These are phyloP conservation scores for Fusarium sp. DNA, from an alignment of 2,329 filamentous ascomycete species.

Conservation along the genomic window DNA sequence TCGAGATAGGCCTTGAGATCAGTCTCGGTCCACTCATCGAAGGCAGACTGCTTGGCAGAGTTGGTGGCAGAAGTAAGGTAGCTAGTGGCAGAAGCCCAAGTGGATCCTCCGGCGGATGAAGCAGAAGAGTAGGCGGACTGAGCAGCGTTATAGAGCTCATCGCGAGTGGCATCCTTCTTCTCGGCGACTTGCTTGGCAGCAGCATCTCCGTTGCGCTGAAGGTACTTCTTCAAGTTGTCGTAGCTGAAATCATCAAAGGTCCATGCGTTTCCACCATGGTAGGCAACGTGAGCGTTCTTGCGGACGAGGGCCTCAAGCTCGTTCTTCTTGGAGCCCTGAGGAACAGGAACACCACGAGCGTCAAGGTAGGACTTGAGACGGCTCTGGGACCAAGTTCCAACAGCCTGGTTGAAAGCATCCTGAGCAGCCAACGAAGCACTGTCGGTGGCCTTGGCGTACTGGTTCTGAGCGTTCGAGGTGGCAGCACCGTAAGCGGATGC, in stretches of 20 bases:
- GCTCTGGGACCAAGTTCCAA: conserved; percentile 77
- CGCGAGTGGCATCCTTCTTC: conserved; percentile 74
- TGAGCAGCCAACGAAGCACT: conserved; percentile 71
- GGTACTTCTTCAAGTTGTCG: conserved; percentile 74
- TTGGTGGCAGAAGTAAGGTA: conserved; percentile 76
- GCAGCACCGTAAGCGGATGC: conserved; percentile 76
- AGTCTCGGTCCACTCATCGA: conserved; percentile 79
- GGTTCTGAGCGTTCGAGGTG: conserved; percentile 79
- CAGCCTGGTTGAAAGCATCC: conserved; percentile 74
- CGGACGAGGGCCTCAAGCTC: conserved; percentile 81
- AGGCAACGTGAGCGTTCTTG: conserved; percentile 77
- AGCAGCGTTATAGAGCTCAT: conserved; percentile 77
- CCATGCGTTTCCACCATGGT: conserved; percentile 77
- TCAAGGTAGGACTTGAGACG: conserved; percentile 84
- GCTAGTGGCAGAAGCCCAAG: conserved; percentile 76
- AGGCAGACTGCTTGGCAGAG: conserved; percentile 72
- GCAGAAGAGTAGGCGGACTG: conserved; percentile 71
- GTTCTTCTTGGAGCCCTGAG: conserved; percentile 77
- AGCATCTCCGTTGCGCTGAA: conserved; percentile 64
- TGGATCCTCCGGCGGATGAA: conserved; percentile 67
- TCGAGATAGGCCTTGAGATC: conserved; percentile 85
- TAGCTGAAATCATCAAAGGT: conserved; percentile 82
- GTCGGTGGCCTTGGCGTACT: conserved; percentile 81
- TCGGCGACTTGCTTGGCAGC: conserved; percentile 70
- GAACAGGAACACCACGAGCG: conserved; percentile 79